Conservation (phyloP, 495 filamentous ascomycete species). For the Aspergillus sclerotioniger region DNA sequence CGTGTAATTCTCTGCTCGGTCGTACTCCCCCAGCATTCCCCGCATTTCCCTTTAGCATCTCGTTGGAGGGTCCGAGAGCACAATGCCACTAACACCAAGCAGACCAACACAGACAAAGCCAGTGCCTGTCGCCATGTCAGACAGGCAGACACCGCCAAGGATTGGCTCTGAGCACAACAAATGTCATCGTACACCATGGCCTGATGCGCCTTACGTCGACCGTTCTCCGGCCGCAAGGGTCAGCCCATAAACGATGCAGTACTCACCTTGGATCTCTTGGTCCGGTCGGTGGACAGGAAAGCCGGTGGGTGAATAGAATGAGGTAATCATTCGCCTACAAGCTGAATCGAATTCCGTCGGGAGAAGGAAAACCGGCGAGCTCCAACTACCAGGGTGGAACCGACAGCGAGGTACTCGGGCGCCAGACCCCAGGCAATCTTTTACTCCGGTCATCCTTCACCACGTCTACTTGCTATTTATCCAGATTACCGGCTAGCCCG, state of each 20-base stretch:
- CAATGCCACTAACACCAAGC: too few species aligned
- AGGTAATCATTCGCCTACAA: neutral
- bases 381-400: neutral
- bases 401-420: neutral
- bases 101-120: neutral
- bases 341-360: neutral
- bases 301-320: neutral
- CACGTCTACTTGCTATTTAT: neutral
- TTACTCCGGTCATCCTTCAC: neutral
- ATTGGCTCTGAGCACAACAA: slow-evolving; percentile 1
- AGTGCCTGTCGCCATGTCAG: neutral
- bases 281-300: neutral
- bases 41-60: slow-evolving; percentile 3
- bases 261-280: neutral
- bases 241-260: neutral
- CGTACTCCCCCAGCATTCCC: neutral
- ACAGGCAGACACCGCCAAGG: neutral
- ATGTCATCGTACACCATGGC: neutral
- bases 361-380: neutral
- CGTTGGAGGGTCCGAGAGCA: neutral
- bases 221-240: neutral
- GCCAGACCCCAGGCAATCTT: neutral
- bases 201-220: slow-evolving; percentile 1
- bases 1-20: too few species aligned
- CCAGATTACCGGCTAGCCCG: neutral